Evolutionary conservation across 768 basidiomycete genomes (phyloP).

Genomic region (Podaxis mareebaensis): DNA sequence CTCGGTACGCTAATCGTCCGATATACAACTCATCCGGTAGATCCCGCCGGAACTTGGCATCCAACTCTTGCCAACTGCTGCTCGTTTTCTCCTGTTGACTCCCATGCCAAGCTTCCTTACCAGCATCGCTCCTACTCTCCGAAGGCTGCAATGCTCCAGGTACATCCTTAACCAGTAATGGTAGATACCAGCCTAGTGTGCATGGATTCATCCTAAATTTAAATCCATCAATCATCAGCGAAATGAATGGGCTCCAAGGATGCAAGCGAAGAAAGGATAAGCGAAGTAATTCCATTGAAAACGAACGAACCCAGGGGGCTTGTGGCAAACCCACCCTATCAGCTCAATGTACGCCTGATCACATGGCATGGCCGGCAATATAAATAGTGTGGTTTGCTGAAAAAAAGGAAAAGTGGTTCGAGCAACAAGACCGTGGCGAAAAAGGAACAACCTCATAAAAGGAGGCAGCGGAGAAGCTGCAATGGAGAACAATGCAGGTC

Average conservation of each 20-base stretch:
- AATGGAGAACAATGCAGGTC: background rate
- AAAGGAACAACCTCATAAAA: slow-evolving; percentile 1
- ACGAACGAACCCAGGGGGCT: slow-evolving; percentile 4
- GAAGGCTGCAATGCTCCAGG: slow-evolving; percentile 69
- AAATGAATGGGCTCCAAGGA: background rate
- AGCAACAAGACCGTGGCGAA: background rate
- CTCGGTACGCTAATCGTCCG: slow-evolving; percentile 86
- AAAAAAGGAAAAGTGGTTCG: background rate
- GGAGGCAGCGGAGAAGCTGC: background rate
- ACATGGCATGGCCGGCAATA: slow-evolving; percentile 15
- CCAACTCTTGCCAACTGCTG: slow-evolving; percentile 70
- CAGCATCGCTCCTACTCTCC: slow-evolving; percentile 27
- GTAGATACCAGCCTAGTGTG: slow-evolving; percentile 94
- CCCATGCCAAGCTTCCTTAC: background rate
- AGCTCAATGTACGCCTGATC: slow-evolving; percentile 8
- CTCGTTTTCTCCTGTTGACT: slow-evolving; percentile 23
- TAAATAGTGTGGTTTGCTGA: slow-evolving; percentile 13
- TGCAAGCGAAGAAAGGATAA: background rate
- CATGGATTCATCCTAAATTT: slow-evolving; percentile 85
- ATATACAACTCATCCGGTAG: slow-evolving; percentile 89
- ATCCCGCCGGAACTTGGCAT: slow-evolving; percentile 83
- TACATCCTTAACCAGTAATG: slow-evolving; percentile 72
- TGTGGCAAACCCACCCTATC: slow-evolving; percentile 17
- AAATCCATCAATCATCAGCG: slow-evolving; percentile 17
- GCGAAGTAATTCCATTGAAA: background rate